Base-by-base conservation (phyloP, 1,284 basidiomycete genomes). In the Trametes polyzona region DNA sequence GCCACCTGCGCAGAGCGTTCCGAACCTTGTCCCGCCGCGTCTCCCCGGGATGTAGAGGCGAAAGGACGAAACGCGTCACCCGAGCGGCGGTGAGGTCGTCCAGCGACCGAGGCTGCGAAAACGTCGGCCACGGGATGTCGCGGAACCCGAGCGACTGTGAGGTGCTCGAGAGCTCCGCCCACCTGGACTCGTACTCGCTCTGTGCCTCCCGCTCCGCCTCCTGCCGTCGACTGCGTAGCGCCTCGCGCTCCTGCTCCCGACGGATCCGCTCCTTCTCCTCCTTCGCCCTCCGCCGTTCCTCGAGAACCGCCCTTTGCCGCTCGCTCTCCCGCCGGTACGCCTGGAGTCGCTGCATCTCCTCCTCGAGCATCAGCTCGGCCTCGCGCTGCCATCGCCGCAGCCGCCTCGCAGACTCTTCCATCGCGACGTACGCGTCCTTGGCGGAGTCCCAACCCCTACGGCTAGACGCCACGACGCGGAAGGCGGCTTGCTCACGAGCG, bases 61-160 rank as follows among this genome's bases (percentile, higher is more conserved):
- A 87, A 42, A 89, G 71, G 37, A 92, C 73, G 69, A 92, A 88
- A 47, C 69, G 67, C 10, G 74, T 69, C 44, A 91, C 77, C 21
- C 74, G 74, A 19, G 76, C 74, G 4, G 78, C 69, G 9, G 78
- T 78, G 53, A 92, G 76, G 41, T 82, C 82, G 30, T 76, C 78
- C 2, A 76, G 72, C 35, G 65, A 67, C n/a, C 63, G 65, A 19
- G 84, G 82, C 19, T 69, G 66, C 10, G 65, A 62, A 47, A 79
- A 67, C 59, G 83, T 65, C 32, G 89, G 89, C 90, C 89, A 92
- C n/a, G 89, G 88, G 47, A 90, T 81, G 47, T 76, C 76, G 36
- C 74, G 70, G 74, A 91, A 91, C 2, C 74, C 73, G 49, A 89
- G 74, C 24, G 71, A 67, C 43, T 79, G 77, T 9, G 76, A 71